Base-by-base conservation (phyloP, 257 asterid genomes). In the Euphrasia confusa region DNA sequence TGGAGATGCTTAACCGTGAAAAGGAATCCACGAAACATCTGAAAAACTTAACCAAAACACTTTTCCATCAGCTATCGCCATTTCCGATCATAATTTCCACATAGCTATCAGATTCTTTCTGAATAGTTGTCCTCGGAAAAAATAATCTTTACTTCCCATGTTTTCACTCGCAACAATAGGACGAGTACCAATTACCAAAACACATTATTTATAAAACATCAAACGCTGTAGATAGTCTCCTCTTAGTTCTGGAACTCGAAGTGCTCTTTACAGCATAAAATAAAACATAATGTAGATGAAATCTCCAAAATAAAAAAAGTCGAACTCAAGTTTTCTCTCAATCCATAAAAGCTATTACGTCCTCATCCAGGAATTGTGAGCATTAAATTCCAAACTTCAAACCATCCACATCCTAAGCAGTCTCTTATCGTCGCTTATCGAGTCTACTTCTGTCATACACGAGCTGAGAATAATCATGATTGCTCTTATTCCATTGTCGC, bases 401-500 rank as follows among this genome's bases (percentile, higher is more conserved):
- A 63, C 44, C 30, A 54, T 58, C 70, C 78, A 70, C 82, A 74
- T 66, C 78, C 72, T 64, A 77, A 61, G 84, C 80, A 66, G 80
- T 5, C 77, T 21, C 24, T 21, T 21, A 21, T 21, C 24, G 24
- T 21, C 24, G 24, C 82, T 64, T 74, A 73, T 70, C 76, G 69
- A 69, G 32, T 69, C 79, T 65, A 69, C 66, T 64, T 67, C 82
- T 81, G 87, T 59, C 80, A 76, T 26, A 70, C 64, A 78, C 72
- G 78, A 71, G 69, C 67, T 66, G 60, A 67, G 59, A 69, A 55
- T 67, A 65, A 75, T 69, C 66, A 71, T 40, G 52, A 63, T 71
- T 54, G 42, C 83, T 54, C 81, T 64, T 35, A 54, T 27, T 61
- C 72, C 70, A 7, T 68, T 44, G 28, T 21, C 24, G 24, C 82